A percentile compares a stretch with the other conserved stretches of the same genome.
Evolutionary conservation across 2,329 filamentous ascomycete genomes (phyloP).

Genomic region (Exserohilum turcica): DNA sequence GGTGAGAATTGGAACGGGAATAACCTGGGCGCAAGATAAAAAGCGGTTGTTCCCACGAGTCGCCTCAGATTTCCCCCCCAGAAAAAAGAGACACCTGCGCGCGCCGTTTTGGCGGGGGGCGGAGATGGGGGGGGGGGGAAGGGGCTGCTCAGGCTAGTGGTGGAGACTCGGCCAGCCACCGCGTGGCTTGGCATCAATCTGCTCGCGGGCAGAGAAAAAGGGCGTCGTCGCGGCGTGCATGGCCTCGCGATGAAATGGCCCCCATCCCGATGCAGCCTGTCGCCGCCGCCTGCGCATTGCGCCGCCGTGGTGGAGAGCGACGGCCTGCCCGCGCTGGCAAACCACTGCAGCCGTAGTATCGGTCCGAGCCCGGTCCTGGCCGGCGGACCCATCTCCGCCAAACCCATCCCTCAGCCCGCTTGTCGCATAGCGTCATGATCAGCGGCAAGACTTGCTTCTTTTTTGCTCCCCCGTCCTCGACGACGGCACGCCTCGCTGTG

Average conservation of each 20-base stretch:
- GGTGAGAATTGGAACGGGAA: slow-evolving; percentile 34
- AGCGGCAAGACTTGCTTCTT: not conserved
- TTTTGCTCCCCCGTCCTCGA: not conserved
- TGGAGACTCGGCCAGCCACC: slow-evolving; percentile 19
- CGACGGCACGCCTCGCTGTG: too few relatives aligned
- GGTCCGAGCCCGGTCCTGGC: not conserved
- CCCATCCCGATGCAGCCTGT: too few relatives aligned
- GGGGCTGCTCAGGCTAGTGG: slow-evolving; percentile 1
- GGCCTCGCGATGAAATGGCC: too few relatives aligned
- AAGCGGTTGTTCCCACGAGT: slow-evolving; percentile 29
- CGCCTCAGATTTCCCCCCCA: slow-evolving; percentile 1
- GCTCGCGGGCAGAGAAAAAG: too few relatives aligned
- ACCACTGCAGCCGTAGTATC: too few relatives aligned
- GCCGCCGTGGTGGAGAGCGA: too few relatives aligned
- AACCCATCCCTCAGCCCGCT: not conserved
- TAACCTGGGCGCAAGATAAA: slow-evolving; percentile 25
- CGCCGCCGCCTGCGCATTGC: too few relatives aligned
- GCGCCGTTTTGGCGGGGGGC: slow-evolving; percentile 13
- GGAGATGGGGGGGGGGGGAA: too few relatives aligned
- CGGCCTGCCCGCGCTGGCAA: too few relatives aligned
- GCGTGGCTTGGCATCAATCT: slow-evolving; percentile 19
- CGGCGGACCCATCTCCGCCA: not conserved
- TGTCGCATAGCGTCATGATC: not conserved
- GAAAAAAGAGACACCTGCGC: slow-evolving; percentile 3
- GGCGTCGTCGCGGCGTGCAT: too few relatives aligned